Evolutionary conservation across 495 filamentous ascomycete species (phyloP), one percentile per base, ranked within the genome.

Genomic region (Penicillium coffeae): DNA sequence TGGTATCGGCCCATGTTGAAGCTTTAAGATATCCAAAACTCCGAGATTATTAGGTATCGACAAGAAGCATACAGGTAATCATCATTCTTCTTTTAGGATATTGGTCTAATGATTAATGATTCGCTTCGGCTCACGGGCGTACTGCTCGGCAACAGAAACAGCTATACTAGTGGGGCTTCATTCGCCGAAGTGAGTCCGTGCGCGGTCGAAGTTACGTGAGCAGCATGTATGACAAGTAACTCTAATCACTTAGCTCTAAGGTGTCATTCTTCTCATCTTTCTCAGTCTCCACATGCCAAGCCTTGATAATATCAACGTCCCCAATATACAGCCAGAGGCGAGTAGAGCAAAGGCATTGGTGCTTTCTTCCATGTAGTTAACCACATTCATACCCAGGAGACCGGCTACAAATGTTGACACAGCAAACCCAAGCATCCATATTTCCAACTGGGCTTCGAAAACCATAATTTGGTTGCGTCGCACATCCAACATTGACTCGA

Each of bases 391-490:
- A 2, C 62, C 66, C 52, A 64, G 64, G 4, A 59, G 48, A 3
- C 66, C 66, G 3, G 64, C 58, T 16, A 69, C 56, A 16, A 67
- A 59, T 1, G 64, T 69, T 3, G 58, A 59, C 16, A 48, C 54
- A 2, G 59, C 58, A 15, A 69, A 46, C 10, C 58, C 66, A 4
- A 67, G 41, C 64, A 66, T 64, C 21, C 58, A 50, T 33, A 66
- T 63, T 52, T 67, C 62, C 16, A 69, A 47, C 38, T 60, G 54
- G 2, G 59, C 62, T 38, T 69, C 62, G 10, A 69, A 57, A 0
- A 65, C 48, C 62, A 69, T 62, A 37, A 69, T 67, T 46, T 67
- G 64, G 39, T 69, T 69, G 7, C 64, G 62, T 18, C 62, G 62
- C 22, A 69, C 60, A 47, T 60, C 56, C 30, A 69, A 42, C 18